Conservation (phyloP, 2,329 filamentous ascomycete species). For the Penicillium palitans region DNA sequence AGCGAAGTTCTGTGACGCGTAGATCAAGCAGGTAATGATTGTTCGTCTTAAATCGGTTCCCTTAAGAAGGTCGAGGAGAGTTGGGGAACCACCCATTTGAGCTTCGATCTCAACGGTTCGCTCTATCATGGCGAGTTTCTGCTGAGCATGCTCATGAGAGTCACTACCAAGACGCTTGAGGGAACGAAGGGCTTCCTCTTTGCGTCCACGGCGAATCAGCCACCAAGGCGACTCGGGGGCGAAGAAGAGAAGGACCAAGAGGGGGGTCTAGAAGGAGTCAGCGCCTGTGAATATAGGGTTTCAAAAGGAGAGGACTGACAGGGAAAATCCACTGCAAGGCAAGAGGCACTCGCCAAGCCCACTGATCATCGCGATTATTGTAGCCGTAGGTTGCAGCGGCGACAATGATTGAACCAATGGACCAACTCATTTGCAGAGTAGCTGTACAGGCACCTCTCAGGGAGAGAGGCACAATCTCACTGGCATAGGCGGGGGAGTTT, state of each 20-base stretch:
- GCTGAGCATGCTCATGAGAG: constrained; percentile 17
- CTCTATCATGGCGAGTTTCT: constrained; percentile 35
- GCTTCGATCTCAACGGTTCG: constrained; percentile 36
- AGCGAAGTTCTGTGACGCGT: constrained; percentile 50
- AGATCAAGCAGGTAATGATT: constrained; percentile 35
- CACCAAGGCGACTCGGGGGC: constrained; percentile 34
- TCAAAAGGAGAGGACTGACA: constrained; percentile 16
- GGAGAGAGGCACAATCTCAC: constrained; percentile 29
- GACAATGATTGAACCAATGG: constrained; percentile 32
- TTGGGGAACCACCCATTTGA: constrained; percentile 28
- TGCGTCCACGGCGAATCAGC: constrained; percentile 31
- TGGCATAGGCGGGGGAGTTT: constrained; percentile 33
- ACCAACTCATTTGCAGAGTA: constrained; percentile 34
- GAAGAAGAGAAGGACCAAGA: constrained; percentile 30
- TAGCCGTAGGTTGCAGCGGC: constrained; percentile 27
- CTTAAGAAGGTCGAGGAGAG: constrained; percentile 34
- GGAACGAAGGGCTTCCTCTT: constrained; percentile 25
- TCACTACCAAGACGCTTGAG: constrained; percentile 28
- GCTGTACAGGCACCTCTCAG: constrained; percentile 31
- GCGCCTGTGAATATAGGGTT: background rate
- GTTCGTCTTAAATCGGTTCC: constrained; percentile 36
- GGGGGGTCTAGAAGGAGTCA: constrained; percentile 26
- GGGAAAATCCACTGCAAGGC: constrained; percentile 35
- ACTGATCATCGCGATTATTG: constrained; percentile 23
- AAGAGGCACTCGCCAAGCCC: constrained; percentile 30